Evolutionary conservation across 495 filamentous ascomycete genomes (phyloP), one percentile per base, ranked within the genome.

Genomic region (Aspergillus haitiensis): DNA sequence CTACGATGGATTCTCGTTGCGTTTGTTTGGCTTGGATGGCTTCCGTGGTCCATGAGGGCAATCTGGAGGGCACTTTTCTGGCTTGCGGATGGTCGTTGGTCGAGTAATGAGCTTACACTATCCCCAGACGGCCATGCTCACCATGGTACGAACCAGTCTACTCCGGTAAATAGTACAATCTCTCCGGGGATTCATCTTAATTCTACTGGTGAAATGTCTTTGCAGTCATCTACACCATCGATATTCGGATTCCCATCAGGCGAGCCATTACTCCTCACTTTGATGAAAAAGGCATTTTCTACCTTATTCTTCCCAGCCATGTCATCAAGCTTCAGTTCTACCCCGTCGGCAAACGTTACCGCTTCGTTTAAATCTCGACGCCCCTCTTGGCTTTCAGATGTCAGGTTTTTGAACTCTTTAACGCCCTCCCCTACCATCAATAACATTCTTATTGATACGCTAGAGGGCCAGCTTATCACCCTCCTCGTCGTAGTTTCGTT

Each of bases 391-490:
- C 71, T 97, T 33, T 92, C 91, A 44, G 86, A 89, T 33, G 82
- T 93, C 13, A 75, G 79, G 27, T 85, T 92, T 58, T 72, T 97
- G 33, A 85, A 84, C 21, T 85, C 82, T 18, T 75, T 97, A 21
- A 95, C 93, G 3, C 79, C 85, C 6, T 88, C 84, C 51, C 75
- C 87, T 7, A 79, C 83, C 13, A 67, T 96, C 62, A 98, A 98
- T 69, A 84, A 85, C 42, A 81, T 88, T 54, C 75, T 97, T 42
- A 88, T 98, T 52, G 86, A 93, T 58, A 86, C 90, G 1, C 72
- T 97, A 6, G 94, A 99, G 76, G 94, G 94, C 37, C 92, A 94
- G 65, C 81, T 98, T 40, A 95, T 99, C 60, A 97, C 93, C 7
- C 72, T 96, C 1, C 76, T 93, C 12, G 90, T 98, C 35, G 93